These are phyloP conservation scores for Glomus cerebriforme DNA, from an alignment of 192 early-diverging fungal genomes.

Conservation along the genomic window DNA sequence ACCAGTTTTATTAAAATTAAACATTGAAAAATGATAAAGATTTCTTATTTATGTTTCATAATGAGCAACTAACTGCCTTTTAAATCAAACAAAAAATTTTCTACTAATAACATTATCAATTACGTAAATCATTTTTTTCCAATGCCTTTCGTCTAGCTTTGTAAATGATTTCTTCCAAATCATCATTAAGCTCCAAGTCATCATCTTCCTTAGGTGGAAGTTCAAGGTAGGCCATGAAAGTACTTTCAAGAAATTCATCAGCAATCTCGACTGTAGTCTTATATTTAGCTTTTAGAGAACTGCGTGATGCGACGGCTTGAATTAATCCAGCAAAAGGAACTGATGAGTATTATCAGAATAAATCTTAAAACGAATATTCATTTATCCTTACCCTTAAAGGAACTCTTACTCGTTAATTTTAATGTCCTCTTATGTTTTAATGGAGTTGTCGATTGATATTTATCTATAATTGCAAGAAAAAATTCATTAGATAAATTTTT, in stretches of 20 bases:
- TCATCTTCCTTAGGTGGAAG: not conserved
- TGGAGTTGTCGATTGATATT: not conserved
- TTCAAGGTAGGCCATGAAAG: not conserved
- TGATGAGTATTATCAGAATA: too few species aligned
- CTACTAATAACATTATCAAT: not conserved
- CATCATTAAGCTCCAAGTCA: not conserved
- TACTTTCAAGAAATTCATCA: constrained; percentile 5
- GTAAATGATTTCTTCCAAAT: constrained; percentile 4
- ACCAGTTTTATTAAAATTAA: too few species aligned
- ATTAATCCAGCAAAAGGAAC: too few species aligned
- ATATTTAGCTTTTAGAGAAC: not conserved
- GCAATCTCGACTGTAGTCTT: not conserved
- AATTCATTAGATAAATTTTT: not conserved
- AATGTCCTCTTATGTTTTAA: not conserved
- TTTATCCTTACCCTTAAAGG: not conserved
- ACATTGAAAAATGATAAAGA: too few species aligned
- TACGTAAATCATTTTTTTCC: not conserved
- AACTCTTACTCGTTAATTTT: not conserved
- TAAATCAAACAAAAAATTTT: too few species aligned
- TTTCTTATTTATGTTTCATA: too few species aligned
- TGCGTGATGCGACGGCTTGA: too few species aligned
- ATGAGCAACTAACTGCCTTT: too few species aligned
- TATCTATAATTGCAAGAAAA: not conserved
- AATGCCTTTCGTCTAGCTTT: not conserved
- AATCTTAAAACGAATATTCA: too few species aligned